These are phyloP conservation scores for Nannizziopsis barbatae DNA, from an alignment of 2,329 filamentous ascomycete genomes.

Conservation along the genomic window DNA sequence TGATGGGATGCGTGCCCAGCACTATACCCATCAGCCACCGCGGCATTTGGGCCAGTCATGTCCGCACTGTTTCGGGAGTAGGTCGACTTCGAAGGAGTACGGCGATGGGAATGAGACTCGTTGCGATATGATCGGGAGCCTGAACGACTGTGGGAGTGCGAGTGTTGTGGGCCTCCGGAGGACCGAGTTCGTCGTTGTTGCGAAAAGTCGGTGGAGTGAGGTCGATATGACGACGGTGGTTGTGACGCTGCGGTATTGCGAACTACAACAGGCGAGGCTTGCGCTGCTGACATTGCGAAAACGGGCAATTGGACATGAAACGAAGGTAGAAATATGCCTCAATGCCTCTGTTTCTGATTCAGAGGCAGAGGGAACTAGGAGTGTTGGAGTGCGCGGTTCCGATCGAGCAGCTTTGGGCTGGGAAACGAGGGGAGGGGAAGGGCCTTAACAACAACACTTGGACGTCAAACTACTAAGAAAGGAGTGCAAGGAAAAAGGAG, in stretches of 20 bases:
- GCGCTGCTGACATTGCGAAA: slow-evolving; percentile 34
- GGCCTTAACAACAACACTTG: background rate
- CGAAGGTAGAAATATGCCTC: background rate
- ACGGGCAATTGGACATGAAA: slow-evolving; percentile 1
- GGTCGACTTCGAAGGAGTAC: slow-evolving; percentile 31
- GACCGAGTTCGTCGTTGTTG: slow-evolving; percentile 38
- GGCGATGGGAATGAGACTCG: slow-evolving; percentile 41
- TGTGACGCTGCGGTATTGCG: slow-evolving; percentile 42
- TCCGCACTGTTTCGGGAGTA: slow-evolving; percentile 36
- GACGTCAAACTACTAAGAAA: no score
- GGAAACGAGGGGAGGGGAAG: slow-evolving; percentile 4
- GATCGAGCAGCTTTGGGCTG: slow-evolving; percentile 2
- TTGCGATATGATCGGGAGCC: slow-evolving; percentile 40
- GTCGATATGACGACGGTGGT: slow-evolving; percentile 34
- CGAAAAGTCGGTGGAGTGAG: slow-evolving; percentile 33
- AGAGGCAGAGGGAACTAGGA: background rate
- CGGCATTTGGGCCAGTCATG: slow-evolving; percentile 39
- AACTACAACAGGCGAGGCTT: slow-evolving; percentile 37
- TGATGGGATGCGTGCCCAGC: slow-evolving; percentile 41
- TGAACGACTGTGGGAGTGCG: slow-evolving; percentile 25
- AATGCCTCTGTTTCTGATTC: background rate
- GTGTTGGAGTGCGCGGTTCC: background rate
- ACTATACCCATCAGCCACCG: slow-evolving; percentile 44
- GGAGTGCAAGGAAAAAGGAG: slow-evolving; percentile 2
- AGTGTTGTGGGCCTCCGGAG: slow-evolving; percentile 31